phyloP scores from a whole-genome alignment of 441 rosid genomes.

The Manihot esculenta region DNA sequence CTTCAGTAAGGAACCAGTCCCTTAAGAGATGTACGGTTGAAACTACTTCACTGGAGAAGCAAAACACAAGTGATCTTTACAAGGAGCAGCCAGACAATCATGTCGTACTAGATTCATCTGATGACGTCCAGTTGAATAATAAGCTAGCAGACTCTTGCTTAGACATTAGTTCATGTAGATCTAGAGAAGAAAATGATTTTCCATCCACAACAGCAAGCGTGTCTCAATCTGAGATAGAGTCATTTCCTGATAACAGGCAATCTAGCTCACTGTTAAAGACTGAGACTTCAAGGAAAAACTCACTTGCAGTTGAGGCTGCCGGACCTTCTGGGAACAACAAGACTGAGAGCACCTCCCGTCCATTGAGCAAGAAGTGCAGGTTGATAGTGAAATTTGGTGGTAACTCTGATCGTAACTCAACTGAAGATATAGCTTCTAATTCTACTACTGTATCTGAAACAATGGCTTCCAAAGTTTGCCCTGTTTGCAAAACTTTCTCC shows the following conservation, averaged over 20 bases:
- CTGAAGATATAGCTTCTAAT: constrained; percentile 69
- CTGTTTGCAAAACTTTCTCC: constrained; percentile 96
- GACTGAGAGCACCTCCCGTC: constrained; percentile 38
- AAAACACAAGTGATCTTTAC: constrained; percentile 26
- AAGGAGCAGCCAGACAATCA: constrained; percentile 33
- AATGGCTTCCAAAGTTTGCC: constrained; percentile 92
- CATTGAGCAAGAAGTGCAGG: constrained; percentile 63
- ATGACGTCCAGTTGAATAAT: constrained; percentile 31
- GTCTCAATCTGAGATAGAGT: constrained; percentile 55
- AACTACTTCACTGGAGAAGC: constrained; percentile 31
- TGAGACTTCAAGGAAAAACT: constrained; percentile 31
- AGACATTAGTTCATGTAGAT: constrained; percentile 48
- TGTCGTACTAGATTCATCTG: constrained; percentile 29
- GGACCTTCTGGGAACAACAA: constrained; percentile 34
- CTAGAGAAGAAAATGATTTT: constrained; percentile 57
- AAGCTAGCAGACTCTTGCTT: constrained; percentile 33
- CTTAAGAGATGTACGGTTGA: constrained; percentile 37
- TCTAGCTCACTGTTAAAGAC: constrained; percentile 37
- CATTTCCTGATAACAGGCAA: constrained; percentile 37
- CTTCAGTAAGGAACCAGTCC: constrained; percentile 44
- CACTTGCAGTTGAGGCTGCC: constrained; percentile 35
- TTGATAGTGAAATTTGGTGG: constrained; percentile 69
- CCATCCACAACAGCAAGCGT: constrained; percentile 53
- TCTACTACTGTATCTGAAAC: constrained; percentile 61
- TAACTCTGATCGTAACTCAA: constrained; percentile 48